Conservation (phyloP, 1,284 basidiomycete species). For the Rhodofomes roseus region DNA sequence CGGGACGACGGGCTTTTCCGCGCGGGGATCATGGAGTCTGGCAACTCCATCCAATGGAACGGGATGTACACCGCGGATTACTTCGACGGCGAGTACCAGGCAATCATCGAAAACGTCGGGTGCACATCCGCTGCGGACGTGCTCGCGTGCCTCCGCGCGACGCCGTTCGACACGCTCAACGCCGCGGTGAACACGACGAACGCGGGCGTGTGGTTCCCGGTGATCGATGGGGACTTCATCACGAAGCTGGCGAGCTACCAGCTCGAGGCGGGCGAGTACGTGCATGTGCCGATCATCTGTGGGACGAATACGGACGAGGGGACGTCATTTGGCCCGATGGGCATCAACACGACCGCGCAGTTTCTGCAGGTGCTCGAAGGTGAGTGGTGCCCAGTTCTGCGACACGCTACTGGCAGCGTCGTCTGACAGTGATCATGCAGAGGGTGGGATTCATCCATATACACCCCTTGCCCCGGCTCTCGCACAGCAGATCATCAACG, state of each 20-base stretch:
- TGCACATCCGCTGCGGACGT: not conserved
- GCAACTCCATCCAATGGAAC: not conserved
- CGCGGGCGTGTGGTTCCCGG: not conserved
- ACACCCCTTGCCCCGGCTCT: not conserved
- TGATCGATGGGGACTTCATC: not conserved
- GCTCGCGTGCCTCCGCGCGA: not conserved
- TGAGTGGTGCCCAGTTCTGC: not conserved
- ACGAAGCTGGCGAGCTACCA: not conserved
- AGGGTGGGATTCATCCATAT: not conserved
- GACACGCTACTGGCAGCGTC: not conserved
- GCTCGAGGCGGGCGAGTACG: not conserved
- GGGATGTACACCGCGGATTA: not conserved
- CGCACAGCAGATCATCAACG: not conserved
- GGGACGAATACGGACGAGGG: not conserved
- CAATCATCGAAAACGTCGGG: not conserved
- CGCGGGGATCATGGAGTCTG: not conserved
- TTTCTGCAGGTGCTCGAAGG: not conserved
- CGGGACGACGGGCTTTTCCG: slow-evolving; percentile 1
- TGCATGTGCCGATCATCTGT: not conserved
- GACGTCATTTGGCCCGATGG: not conserved
- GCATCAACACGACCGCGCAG: not conserved
- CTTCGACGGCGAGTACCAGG: not conserved
- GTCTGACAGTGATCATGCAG: not conserved
- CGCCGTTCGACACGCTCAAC: not conserved
- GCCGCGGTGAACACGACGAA: slow-evolving; percentile 1